Conservation (phyloP, 345 rosid genomes). For the Pugionium cornutum region DNA sequence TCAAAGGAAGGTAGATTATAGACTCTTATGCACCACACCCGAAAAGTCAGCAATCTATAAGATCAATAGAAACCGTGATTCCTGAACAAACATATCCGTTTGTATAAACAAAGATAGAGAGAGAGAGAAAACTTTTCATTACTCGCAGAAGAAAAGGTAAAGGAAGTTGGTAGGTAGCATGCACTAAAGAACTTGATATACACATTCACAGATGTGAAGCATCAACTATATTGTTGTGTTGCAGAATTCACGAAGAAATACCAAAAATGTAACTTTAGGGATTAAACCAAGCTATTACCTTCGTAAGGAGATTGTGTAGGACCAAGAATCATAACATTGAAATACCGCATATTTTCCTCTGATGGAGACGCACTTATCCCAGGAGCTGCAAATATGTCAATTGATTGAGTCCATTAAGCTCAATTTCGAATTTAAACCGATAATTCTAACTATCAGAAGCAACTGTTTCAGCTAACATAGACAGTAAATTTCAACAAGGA, state of each 20-base stretch:
- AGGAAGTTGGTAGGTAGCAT: neutral
- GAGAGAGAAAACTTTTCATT: neutral
- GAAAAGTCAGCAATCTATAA: neutral
- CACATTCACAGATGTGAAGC: neutral
- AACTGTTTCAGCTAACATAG: constrained; percentile 23
- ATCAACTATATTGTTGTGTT: neutral
- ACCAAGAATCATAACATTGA: constrained; percentile 97
- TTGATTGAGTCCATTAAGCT: neutral
- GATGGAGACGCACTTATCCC: constrained; percentile 99
- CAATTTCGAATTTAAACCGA: neutral
- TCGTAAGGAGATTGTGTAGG: constrained; percentile 96
- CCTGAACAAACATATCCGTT: neutral
- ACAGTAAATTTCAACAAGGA: neutral
- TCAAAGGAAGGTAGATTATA: neutral
- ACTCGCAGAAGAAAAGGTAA: neutral
- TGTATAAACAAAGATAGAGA: neutral
- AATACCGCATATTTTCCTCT: constrained; percentile 94
- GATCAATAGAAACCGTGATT: neutral
- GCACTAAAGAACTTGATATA: neutral
- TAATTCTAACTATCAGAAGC: neutral
- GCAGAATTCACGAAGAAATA: neutral
- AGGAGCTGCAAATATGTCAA: constrained; percentile 58
- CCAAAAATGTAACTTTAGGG: neutral
- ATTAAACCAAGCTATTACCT: constrained; percentile 47
- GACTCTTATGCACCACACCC: constrained; percentile 1